Base-by-base conservation (phyloP, 2,329 filamentous ascomycete species). In the Orbilia ellipsospora region DNA sequence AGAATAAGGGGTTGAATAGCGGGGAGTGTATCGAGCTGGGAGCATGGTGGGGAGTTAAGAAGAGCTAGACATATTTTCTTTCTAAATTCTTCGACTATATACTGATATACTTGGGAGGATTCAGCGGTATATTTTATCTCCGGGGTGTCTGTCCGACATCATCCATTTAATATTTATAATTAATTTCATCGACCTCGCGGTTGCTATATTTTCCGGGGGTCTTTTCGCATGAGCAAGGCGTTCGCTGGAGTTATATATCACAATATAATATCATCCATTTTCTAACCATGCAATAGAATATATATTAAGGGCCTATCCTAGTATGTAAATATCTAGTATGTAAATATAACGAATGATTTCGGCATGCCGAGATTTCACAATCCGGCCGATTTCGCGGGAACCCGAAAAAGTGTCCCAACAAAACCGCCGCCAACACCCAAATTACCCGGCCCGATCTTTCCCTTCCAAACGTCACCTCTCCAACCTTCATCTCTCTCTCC, bases 11-110 rank as follows among this genome's bases (percentile, higher is more conserved):
- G 18, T 90, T 92, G 16, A 89, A 88, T 56, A 93, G 89, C 84
- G 93, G 94, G 56, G 94, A 97, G 82, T 96, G 93, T 82, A 84
- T 97, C 18, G 88, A 90, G 82, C 82, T 89, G 72, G 88, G 88
- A 51, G 87, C 88, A 15, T 90, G 88, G 88, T 90, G 87, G 87
- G 88, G 86, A 62, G 85, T 84, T 77, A 90, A 89, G 81, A 83
- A 82, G 78, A 86, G 80, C 82, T 65, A 8, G 48, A 13, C 26
- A 8, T 13, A 26, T 52, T n/a, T 2, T 52, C 15, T 15, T 52
- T 52, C 12, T 10, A 23, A 13, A 16, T 54, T 16, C 12, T 50
- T 28, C 36, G 65, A 16, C 13, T 16, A 31, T 59, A 59, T 45
- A 23, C 18, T 7, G 20, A 26, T 59, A 45, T 8, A 18, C 18